phyloP scores from a whole-genome alignment of 768 basidiomycete genomes.

The Galerina sulciceps region DNA sequence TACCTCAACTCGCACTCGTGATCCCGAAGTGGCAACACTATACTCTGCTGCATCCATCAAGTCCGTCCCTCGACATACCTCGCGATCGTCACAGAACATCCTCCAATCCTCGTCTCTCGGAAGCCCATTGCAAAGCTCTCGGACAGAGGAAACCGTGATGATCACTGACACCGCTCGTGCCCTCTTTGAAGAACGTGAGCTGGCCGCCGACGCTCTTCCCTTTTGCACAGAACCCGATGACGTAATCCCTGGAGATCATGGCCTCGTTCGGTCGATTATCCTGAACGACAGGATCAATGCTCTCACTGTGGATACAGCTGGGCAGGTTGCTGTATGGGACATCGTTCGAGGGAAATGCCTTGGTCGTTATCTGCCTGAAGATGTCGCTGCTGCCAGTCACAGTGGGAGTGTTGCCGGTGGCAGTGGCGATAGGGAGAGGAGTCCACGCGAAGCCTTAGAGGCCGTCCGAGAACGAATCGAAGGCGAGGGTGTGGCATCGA shows the following conservation, averaged over 20 bases:
- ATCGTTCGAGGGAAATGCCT: slow-evolving; percentile 78
- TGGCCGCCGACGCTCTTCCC: slow-evolving; percentile 78
- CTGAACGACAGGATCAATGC: slow-evolving; percentile 91
- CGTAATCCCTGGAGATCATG: slow-evolving; percentile 75
- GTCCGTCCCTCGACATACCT: slow-evolving; percentile 49
- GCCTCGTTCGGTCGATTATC: slow-evolving; percentile 80
- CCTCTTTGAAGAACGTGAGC: slow-evolving; percentile 73
- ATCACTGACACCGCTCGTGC: slow-evolving; percentile 44
- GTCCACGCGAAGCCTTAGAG: slow-evolving; percentile 85
- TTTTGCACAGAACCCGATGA: slow-evolving; percentile 62
- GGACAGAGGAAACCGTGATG: slow-evolving; percentile 41
- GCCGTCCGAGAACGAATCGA: slow-evolving; percentile 90
- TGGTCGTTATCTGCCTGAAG: slow-evolving; percentile 69
- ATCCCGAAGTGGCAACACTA: slow-evolving; percentile 82
- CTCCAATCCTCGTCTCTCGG: slow-evolving; percentile 23
- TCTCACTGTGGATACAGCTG: slow-evolving; percentile 86
- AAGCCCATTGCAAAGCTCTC: slow-evolving; percentile 36
- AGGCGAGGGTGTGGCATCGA: slow-evolving; percentile 83
- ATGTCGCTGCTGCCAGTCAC: slow-evolving; percentile 62
- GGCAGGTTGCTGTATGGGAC: slow-evolving; percentile 93
- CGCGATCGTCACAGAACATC: slow-evolving; percentile 27
- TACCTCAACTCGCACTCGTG: slow-evolving; percentile 46
- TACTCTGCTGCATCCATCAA: slow-evolving; percentile 86
- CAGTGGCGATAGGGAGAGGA: slow-evolving; percentile 52
- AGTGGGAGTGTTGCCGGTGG: slow-evolving; percentile 48